These are phyloP conservation scores for Pelagomonas calceolata DNA, from an alignment of 108 stramenopile genomes.

Conservation along the genomic window DNA sequence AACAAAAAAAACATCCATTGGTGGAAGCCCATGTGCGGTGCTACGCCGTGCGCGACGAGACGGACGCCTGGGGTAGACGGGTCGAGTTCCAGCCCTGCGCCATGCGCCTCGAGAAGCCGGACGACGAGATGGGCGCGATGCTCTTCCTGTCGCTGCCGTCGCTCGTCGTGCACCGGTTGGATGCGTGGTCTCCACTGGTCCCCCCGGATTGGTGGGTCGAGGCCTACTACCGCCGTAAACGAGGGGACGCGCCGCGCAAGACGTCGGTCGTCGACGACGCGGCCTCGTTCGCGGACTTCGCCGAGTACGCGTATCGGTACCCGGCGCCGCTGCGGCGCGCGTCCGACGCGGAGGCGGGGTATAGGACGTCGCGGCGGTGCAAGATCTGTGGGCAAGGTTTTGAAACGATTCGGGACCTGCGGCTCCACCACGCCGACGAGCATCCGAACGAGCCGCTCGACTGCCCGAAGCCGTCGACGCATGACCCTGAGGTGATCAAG, in stretches of 20 bases:
- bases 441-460: too few species aligned
- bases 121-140: conserved; percentile 50
- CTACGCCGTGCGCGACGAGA: not conserved
- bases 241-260: too few species aligned
- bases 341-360: not conserved
- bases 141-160: conserved; percentile 85
- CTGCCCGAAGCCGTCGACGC: too few species aligned
- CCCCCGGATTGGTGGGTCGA: too few species aligned
- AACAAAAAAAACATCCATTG: too few species aligned
- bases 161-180: conserved; percentile 80
- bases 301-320: not conserved
- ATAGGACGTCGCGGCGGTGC: not conserved
- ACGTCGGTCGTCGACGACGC: too few species aligned
- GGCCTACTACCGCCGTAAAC: too few species aligned
- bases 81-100: conserved; percentile 47
- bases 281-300: too few species aligned
- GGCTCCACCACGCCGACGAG: too few species aligned
- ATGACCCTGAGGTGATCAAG: not conserved
- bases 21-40: not conserved
- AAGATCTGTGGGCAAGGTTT: not conserved
- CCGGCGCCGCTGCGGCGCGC: not conserved
- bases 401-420: too few species aligned
- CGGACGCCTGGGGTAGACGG: not conserved
- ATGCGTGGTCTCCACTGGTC: conserved; percentile 65
- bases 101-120: conserved; percentile 56